Conservation (phyloP, 2,329 filamentous ascomycete species). For the Sporothrix humicola region DNA sequence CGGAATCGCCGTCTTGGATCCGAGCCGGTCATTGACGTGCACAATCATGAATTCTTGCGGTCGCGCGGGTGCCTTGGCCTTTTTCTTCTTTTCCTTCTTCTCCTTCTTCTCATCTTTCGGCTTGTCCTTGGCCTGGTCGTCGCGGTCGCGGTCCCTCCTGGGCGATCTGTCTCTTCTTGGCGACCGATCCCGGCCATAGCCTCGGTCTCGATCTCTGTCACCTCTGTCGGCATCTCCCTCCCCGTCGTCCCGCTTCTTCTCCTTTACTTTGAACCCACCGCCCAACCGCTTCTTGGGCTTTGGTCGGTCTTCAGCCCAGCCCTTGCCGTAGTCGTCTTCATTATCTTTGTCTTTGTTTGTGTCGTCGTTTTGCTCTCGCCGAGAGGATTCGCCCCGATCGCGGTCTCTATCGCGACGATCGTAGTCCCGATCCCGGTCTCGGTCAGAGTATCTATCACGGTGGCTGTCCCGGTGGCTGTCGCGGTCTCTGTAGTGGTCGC, state of each 20-base stretch:
- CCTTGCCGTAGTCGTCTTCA: constrained; percentile 38
- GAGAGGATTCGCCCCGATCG: neutral
- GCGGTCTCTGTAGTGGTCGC: constrained; percentile 41
- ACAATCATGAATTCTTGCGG: constrained; percentile 73
- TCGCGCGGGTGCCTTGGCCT: neutral
- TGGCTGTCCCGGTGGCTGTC: constrained; percentile 42
- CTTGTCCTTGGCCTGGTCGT: constrained; percentile 33
- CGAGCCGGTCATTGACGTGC: constrained; percentile 90
- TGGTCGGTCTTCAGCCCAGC: constrained; percentile 44
- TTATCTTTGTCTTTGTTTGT: neutral
- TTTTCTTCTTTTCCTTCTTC: constrained; percentile 67
- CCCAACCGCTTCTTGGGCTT: constrained; percentile 37
- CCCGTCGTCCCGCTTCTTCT: constrained; percentile 56
- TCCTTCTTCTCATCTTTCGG: constrained; percentile 38
- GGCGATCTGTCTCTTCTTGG: constrained; percentile 38
- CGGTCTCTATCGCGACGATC: constrained; percentile 7
- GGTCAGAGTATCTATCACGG: constrained; percentile 27
- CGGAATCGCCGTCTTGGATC: constrained; percentile 93
- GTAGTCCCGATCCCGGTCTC: constrained; percentile 15
- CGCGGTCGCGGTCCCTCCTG: constrained; percentile 39
- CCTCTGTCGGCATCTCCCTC: constrained; percentile 47
- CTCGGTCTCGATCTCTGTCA: constrained; percentile 43
- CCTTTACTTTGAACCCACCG: constrained; percentile 65
- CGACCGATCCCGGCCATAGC: neutral
- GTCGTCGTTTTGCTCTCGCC: constrained; percentile 38